Conservation (phyloP, 768 basidiomycete genomes). For the Tulasnella sp. region DNA sequence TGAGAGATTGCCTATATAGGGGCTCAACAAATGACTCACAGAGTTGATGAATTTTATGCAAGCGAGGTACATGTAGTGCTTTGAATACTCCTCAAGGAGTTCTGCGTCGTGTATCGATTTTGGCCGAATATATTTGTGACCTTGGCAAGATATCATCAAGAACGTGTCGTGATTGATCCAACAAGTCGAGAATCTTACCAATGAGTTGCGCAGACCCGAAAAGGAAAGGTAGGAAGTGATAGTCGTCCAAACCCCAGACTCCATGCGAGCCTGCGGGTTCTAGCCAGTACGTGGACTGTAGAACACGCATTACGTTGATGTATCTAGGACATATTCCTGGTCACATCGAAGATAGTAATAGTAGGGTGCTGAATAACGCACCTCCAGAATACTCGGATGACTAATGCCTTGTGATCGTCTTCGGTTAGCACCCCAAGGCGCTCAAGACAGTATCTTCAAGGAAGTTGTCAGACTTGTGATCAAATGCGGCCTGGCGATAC, state of each 20-base stretch:
- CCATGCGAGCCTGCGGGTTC: conserved; percentile 99
- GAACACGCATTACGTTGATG: conserved; percentile 67
- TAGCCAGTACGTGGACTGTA: conserved; percentile 94
- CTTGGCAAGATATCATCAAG: conserved; percentile 32
- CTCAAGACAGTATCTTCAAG: conserved; percentile 66
- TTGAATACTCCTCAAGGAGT: conserved; percentile 83
- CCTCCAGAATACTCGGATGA: conserved; percentile 86
- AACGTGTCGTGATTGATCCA: neutral
- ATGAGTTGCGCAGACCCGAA: conserved; percentile 76
- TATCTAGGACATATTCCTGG: conserved; percentile 38
- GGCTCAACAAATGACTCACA: conserved; percentile 37
- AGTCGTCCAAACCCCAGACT: conserved; percentile 96
- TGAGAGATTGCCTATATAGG: neutral
- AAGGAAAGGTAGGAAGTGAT: conserved; percentile 89
- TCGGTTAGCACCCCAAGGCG: conserved; percentile 55
- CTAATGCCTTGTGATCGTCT: conserved; percentile 65
- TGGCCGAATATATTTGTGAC: conserved; percentile 83
- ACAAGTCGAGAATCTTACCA: conserved; percentile 32
- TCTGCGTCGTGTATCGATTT: conserved; percentile 90
- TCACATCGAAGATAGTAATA: neutral
- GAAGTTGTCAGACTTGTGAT: neutral
- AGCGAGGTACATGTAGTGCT: conserved; percentile 93
- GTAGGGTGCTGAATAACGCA: conserved; percentile 26
- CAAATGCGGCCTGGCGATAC: neutral
- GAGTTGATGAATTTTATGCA: conserved; percentile 96